Base-by-base conservation (phyloP, 176 grass and related monocot genomes). In the Aegilops longissima region DNA sequence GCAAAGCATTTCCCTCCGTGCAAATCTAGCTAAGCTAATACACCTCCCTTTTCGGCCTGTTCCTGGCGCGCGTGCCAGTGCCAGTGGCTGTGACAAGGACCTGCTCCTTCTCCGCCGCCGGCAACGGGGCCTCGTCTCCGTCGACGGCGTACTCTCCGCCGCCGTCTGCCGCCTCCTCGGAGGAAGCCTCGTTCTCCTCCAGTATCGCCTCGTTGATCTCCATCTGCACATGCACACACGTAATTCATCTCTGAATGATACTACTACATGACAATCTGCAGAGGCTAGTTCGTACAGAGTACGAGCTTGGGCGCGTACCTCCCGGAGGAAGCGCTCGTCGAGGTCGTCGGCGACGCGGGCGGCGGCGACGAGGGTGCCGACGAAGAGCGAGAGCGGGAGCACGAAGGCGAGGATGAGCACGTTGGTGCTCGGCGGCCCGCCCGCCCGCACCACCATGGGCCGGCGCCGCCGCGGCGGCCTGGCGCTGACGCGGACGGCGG, bases 371-470 rank as follows among this genome's bases (percentile, higher is more conserved):
- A 96, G 76, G 65, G 97, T 99, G 75, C 92, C 97, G 40, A 90
- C 25, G 76, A 99, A 66, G 69, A 99, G 97, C 59, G 94, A 99
- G 24, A 94, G 27, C 13, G 97, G 94, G 79, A 99, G 92, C 36
- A 96, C 63, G 80, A 99, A 96, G 9, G 94, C 97, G 39, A 99
- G 85, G 85, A 99, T 89, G 67, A 93, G 89, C 79, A 12, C 85
- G 77, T 82, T 90, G 38, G 94, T 93, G 77, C 90, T 94, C 12
- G 94, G 96, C 21, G 87, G 87, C 27, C 97, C 97, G 12, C 91
- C 94, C 12, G 91, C 90, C 47, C 87, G 86, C 18, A 92, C 84
- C 14, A 92, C 86, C 83, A 84, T 80, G 14, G 66, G 45, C 12
- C 83, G 34, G 17, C 86, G 61, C 14, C 86, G 38, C 7, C 86